These are phyloP conservation scores for Gorgonomyces haynaldii DNA, from an alignment of 192 early-diverging fungal genomes.

Conservation along the genomic window DNA sequence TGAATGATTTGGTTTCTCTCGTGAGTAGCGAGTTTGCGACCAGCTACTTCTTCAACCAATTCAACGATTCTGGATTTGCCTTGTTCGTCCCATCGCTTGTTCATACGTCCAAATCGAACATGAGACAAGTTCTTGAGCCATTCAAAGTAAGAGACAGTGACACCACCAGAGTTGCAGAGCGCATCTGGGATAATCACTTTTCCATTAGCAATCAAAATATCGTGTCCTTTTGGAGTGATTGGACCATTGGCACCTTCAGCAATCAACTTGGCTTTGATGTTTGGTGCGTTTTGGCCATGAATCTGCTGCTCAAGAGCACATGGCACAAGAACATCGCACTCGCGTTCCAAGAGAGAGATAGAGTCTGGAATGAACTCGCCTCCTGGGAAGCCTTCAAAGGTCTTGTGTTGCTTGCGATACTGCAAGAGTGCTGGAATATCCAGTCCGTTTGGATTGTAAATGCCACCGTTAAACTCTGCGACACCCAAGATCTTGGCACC, in stretches of 20 bases:
- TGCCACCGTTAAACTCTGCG: constrained; percentile 56
- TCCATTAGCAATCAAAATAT: constrained; percentile 47
- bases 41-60: constrained; percentile 65
- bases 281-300: constrained; percentile 55
- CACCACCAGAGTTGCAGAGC: constrained; percentile 70
- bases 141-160: constrained; percentile 71
- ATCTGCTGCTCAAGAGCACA: constrained; percentile 75
- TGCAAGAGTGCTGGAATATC: constrained; percentile 55
- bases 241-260: constrained; percentile 78
- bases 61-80: constrained; percentile 57
- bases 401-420: constrained; percentile 47
- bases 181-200: constrained; percentile 62
- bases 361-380: constrained; percentile 48
- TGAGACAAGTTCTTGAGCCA: constrained; percentile 81
- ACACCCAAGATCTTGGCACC: constrained; percentile 69
- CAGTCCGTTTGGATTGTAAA: constrained; percentile 50
- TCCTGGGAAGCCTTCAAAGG: constrained; percentile 54
- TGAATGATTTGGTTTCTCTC: constrained; percentile 68
- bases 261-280: constrained; percentile 67
- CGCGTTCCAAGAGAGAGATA: constrained; percentile 48
- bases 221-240: constrained; percentile 60
- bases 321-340: constrained; percentile 73
- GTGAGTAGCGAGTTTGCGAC: constrained; percentile 54
- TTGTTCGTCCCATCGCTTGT: constrained; percentile 69
- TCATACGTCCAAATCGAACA: constrained; percentile 76